Evolutionary conservation across 1,139 yeast genomes (phyloP), one percentile per base, ranked within the genome.

Genomic region (Zygotorulaspora mrakii): DNA sequence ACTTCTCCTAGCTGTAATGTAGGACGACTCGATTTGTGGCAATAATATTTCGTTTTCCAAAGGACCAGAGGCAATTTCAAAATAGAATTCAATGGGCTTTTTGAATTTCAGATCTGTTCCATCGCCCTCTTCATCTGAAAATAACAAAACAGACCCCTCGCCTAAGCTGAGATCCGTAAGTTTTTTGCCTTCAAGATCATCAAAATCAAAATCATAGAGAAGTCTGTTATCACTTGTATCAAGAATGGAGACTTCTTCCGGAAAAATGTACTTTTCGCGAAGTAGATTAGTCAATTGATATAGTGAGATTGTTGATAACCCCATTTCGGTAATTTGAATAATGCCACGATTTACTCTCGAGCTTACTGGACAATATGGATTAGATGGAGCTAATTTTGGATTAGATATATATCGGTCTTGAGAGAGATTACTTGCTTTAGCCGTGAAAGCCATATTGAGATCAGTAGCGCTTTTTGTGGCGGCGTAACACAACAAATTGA

Each of bases 121-220:
- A 27, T 50, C 52, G 25, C 48, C 53, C 26, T 55, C 52, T 25
- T 54, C 96, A 62, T 91, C 98, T 43, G 82, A 79, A 10, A 91
- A 71, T 2, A 84, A 73, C 10, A 91, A 37, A 22, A 79, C 68
- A 16, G 78, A 74, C 4, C 89, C 91, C 33, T 69, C 67, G 6
- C 53, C 55, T 22, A 89, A 66, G 4, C 82, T 83, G 16, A 91
- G 62, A 2, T 76, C 76, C 0, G 51, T 45, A 16, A 91, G 64
- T 0, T 70, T 61, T 31, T 67, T 69, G 0, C 67, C 69, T 7
- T 72, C 54, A 54, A 89, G 82, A 55, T 89, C 97, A 39, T 87
- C 96, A 61, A 86, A 87, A 55, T 94, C 99, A 37, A 72, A 72
- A 62, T 94, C 98, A 55, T 86, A 87, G 8, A 94, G 64, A 46